Evolutionary conservation across 1,139 yeast genomes (phyloP).

Genomic region (Pichia sp.): DNA sequence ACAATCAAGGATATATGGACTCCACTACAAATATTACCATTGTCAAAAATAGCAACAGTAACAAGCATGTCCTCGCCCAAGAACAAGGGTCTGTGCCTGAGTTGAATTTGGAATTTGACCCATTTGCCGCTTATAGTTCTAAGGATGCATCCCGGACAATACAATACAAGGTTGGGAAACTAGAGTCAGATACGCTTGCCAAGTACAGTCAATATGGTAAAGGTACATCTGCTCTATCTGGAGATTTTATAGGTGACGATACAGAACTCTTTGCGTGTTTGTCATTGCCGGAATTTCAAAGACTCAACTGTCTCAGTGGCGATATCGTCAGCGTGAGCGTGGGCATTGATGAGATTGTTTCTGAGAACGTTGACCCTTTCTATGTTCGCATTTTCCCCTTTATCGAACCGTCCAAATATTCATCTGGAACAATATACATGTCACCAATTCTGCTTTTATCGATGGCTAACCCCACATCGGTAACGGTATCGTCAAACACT

Average conservation of each 20-base stretch:
- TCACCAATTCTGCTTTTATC: slow-evolving; percentile 64
- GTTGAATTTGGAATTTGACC: too few relatives aligned
- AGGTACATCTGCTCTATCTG: neutral
- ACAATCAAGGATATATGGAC: slow-evolving; percentile 54
- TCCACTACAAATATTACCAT: slow-evolving; percentile 44
- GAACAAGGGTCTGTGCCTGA: too few relatives aligned
- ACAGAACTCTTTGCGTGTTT: slow-evolving; percentile 45
- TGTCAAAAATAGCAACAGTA: slow-evolving; percentile 28
- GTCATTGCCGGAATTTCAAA: slow-evolving; percentile 44
- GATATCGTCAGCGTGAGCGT: slow-evolving; percentile 38
- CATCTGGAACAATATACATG: slow-evolving; percentile 37
- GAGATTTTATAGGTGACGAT: slow-evolving; percentile 22
- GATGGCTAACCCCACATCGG: slow-evolving; percentile 30
- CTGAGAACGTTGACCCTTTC: too few relatives aligned
- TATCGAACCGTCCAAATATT: slow-evolving; percentile 53
- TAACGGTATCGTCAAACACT: too few relatives aligned
- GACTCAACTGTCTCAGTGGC: slow-evolving; percentile 61
- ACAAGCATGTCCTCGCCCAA: neutral
- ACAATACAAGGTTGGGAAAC: slow-evolving; percentile 2
- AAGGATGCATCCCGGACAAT: too few relatives aligned
- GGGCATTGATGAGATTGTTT: slow-evolving; percentile 14
- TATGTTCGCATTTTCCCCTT: slow-evolving; percentile 48
- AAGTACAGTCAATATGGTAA: slow-evolving; percentile 15
- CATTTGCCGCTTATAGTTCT: too few relatives aligned
- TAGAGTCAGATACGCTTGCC: slow-evolving; percentile 4